Base-by-base conservation (phyloP, 208 protist species). In the Acanthamoeba royreba region DNA sequence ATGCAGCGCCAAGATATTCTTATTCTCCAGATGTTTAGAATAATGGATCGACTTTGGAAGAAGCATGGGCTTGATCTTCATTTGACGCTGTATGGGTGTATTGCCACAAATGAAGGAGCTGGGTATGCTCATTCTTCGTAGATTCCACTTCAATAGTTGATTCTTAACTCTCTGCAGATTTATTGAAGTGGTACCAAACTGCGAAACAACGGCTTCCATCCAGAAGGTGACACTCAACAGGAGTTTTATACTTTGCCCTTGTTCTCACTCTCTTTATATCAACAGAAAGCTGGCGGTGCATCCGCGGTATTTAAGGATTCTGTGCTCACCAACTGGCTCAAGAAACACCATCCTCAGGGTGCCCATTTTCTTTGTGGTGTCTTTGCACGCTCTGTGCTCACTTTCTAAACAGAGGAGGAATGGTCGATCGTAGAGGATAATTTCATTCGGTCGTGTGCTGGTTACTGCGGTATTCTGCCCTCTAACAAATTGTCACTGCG, bases 401-500 rank as follows among this genome's bases (percentile, higher is more conserved):
- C 72, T 25, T 13, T 43, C 35, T 47, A 2, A 1, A 88, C n/a
- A 45, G 81, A 88, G n/a, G 49, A 88, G 7, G 25, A 35, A 31
- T 63, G 40, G 28, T 9, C 31, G 4, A 8, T 15, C 28, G 81
- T 45, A 22, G 52, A 47, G 1, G 22, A 89, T 15, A 63, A 53
- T 31, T 89, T 89, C 46, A 93, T 98, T 7, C 96, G 95, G 55
- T 98, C 97, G 66, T 97, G 97, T 33, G 98, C 98, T 4, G 98
- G 97, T 35, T 99, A 99, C 96, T 92, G 97, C 85, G 61, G 61
- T 72, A 72, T 35, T n/a, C 7, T 33, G 31, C 61, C 19, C 55
- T 25, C 55, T 66, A 8, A 35, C 55, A 25, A 66, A 19, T 25
- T 19, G 13, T 9, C 49, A 55, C 19, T 19, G 49, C 49, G 49